Base-by-base conservation (phyloP, 441 rosid genomes). In the Adansonia madagascariensis region DNA sequence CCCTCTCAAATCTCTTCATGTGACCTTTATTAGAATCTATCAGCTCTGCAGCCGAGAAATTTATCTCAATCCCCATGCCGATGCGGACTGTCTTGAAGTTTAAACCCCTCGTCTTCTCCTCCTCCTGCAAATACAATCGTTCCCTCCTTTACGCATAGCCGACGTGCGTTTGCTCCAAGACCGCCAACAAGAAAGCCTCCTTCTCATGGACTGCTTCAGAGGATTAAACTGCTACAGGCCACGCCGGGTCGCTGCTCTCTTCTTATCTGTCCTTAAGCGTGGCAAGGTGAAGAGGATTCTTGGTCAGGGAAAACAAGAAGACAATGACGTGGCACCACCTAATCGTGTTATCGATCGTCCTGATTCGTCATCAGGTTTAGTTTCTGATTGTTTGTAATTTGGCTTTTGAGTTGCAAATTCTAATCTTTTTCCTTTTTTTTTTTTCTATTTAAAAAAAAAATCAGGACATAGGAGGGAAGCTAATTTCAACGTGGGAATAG, bases 401-500 rank as follows among this genome's bases (percentile, higher is more conserved):
- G 66, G 1, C 1, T 39, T 75, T 65, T 15, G 4, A 65, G 56
- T 75, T 62, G 60, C 6, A 65, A 57, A 65, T 67, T 24, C 55
- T 53, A 14, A 43, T 10, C 41, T 18, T 10, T 0, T 46, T 5
- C 43, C 0, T 65, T 3, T 72, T 0, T 3, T 72, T 0, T 5
- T 43, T 43, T 43, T 1, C 8, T 43, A 35, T 35, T 35, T 35
- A 35, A 35, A 35, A 27, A 0, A 31, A 62, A 31, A 15, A 63
- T 15, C 85, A 86, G 22, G 63, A 67, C 52, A 53, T 53, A 75
- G 85, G 70, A 83, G 18, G 20, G 94, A 86, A 17, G 55, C 74
- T 41, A 66, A 81, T 80, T 80, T 88, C 61, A 89, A 87, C 64
- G 12, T 90, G 75, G 94, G 94, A 74, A 71, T 88, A 60, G 94